Conservation (phyloP, 192 early-diverging fungal genomes). For the Coemansia asiatica region DNA sequence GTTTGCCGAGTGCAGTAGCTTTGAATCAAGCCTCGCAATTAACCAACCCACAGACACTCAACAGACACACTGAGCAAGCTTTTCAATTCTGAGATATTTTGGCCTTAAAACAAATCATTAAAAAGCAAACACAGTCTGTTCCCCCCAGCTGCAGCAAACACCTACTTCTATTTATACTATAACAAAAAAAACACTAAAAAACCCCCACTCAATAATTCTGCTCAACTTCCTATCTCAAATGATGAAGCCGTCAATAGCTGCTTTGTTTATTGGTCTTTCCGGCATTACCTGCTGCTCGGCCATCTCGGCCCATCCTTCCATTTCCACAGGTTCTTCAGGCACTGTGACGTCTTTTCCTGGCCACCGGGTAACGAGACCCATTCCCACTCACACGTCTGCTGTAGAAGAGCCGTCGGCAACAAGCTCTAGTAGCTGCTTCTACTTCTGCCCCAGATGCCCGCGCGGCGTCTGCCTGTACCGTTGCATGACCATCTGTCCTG, state of each 20-base stretch:
- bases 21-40: slow-evolving; percentile 9
- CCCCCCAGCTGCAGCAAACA: too few relatives aligned
- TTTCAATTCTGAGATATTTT: too few relatives aligned
- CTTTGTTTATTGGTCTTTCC: background rate
- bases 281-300: background rate
- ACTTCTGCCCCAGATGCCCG: slow-evolving; percentile 43
- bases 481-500: slow-evolving; percentile 46
- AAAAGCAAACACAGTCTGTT: too few relatives aligned
- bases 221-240: background rate
- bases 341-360: background rate
- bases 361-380: background rate
- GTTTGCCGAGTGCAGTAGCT: background rate
- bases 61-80: too few relatives aligned
- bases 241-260: background rate
- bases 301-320: background rate
- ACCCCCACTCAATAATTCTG: too few relatives aligned
- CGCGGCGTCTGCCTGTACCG: slow-evolving; percentile 36
- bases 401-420: background rate
- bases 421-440: slow-evolving; percentile 18
- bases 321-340: background rate
- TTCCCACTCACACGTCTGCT: background rate
- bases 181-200: too few relatives aligned
- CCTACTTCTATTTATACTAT: too few relatives aligned
- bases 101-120: too few relatives aligned
- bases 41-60: background rate